A percentile compares a stretch with the other conserved stretches of the same genome.
Conservation (phyloP, 495 filamentous ascomycete genomes). For the Aspergillus diversus region DNA sequence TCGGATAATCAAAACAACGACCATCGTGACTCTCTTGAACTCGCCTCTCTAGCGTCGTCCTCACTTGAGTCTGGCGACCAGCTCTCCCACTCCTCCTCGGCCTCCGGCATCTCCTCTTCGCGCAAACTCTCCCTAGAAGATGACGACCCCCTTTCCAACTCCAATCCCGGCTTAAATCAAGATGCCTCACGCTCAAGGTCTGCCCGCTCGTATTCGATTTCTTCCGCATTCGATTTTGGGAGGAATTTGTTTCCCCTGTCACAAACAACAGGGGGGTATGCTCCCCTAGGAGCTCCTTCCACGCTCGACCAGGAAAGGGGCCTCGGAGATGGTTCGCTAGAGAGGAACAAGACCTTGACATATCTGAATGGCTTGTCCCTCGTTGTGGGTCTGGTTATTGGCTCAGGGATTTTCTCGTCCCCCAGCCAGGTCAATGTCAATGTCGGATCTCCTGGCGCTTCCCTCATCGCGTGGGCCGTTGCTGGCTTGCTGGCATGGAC, state of each 20-base stretch:
- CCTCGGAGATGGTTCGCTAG: slow-evolving; percentile 64
- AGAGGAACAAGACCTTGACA: slow-evolving; percentile 93
- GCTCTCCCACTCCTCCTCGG: slow-evolving; percentile 72
- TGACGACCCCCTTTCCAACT: slow-evolving; percentile 74
- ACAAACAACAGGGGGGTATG: slow-evolving; percentile 80
- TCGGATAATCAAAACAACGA: slow-evolving; percentile 34
- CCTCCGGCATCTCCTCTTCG: slow-evolving; percentile 85
- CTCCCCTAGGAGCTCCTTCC: slow-evolving; percentile 75
- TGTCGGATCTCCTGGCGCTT: slow-evolving; percentile 89
- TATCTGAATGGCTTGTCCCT: slow-evolving; percentile 92
- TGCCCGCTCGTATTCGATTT: slow-evolving; percentile 80
- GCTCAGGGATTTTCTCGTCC: slow-evolving; percentile 95
- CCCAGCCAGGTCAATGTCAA: slow-evolving; percentile 93
- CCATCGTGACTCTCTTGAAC: slow-evolving; percentile 90
- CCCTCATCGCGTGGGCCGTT: slow-evolving; percentile 86
- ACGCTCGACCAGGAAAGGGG: slow-evolving; percentile 50
- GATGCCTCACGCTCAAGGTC: slow-evolving; percentile 52
- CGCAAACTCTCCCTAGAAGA: slow-evolving; percentile 87
- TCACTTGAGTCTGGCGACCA: slow-evolving; percentile 55
- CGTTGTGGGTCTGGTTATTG: slow-evolving; percentile 91
- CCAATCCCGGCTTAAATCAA: slow-evolving; percentile 50
- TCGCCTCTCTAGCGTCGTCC: slow-evolving; percentile 89
- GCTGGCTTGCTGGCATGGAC: slow-evolving; percentile 95
- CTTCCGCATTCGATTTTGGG: slow-evolving; percentile 92
- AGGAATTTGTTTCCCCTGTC: slow-evolving; percentile 90